Evolutionary conservation across 345 rosid species (phyloP).

Genomic region (Nephelium lappaceum): DNA sequence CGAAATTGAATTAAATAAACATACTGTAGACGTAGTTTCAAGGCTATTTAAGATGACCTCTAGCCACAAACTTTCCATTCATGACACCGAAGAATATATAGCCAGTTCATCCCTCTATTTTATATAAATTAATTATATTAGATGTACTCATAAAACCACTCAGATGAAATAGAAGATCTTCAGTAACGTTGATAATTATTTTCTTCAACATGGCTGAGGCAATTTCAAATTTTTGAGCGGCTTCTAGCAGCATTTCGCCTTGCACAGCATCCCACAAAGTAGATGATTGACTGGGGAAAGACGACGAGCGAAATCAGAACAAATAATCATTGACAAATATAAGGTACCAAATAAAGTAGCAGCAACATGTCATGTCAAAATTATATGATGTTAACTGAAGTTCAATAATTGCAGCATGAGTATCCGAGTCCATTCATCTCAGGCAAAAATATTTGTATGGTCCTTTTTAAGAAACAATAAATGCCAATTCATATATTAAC

Average conservation of each 20-base stretch:
- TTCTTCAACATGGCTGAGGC: neutral
- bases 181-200: neutral
- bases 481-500: neutral
- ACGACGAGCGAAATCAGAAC: neutral
- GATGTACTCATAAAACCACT: neutral
- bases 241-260: conserved; percentile 67
- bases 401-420: conserved; percentile 4
- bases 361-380: neutral
- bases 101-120: neutral
- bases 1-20: neutral
- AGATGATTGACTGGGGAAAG: conserved; percentile 59
- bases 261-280: conserved; percentile 95
- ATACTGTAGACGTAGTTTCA: neutral
- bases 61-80: conserved; percentile 3
- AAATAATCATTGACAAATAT: neutral
- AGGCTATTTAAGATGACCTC: conserved; percentile 10
- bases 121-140: neutral
- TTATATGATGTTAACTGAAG: neutral
- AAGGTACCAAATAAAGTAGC: neutral
- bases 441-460: neutral
- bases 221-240: conserved; percentile 50
- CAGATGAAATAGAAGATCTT: conserved; percentile 2
- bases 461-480: neutral
- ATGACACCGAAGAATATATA: neutral
- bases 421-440: neutral